Evolutionary conservation across 75 land plant species (phyloP), one percentile per base, ranked within the genome.

Genomic region (Pseudotsuga menziesii): DNA sequence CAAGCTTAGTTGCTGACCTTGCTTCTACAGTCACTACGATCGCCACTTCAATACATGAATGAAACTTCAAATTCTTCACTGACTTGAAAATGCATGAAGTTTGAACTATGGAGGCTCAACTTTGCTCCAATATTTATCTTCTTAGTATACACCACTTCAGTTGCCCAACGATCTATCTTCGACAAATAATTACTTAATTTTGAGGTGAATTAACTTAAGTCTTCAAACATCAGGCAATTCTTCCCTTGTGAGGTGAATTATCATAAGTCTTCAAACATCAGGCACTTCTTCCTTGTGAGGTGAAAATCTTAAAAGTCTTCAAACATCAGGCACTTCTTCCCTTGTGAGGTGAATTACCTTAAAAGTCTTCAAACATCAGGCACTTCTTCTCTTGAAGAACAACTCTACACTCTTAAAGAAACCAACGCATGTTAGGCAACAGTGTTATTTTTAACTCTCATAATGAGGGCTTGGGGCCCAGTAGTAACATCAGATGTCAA

Each of bases 1-100:
- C 75, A 73, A 73, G 75, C 75, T 73, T 54, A 73, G 75, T 54
- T 54, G 75, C 75, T 73, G 57, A 73, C 75, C 75, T 73, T 60
- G 22, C 61, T 60, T 73, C 54, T 26, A 73, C 75, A 73, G 75
- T 73, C 75, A 56, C 35, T 73, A 73, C 5, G 75, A 25, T 73
- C 57, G 57, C 75, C 75, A 73, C 75, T 73, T 73, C 75, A 73
- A 73, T 56, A 73, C 57, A 54, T 73, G 57, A 3, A 56, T 56
- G 56, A 54, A 56, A 73, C 75, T 73, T 73, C 75, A 73, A 54
- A 54, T 73, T 73, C 75, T 73, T 73, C 75, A 73, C 54, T 73
- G 48, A 69, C 72, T 69, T 69, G 48, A 69, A 22, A 29, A 29
- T 15, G 35, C 61, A 60, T 17, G 54, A 55, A 48, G 36, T 27